Evolutionary conservation across 2,329 filamentous ascomycete genomes (phyloP).

Genomic region (Talaromyces sp.): DNA sequence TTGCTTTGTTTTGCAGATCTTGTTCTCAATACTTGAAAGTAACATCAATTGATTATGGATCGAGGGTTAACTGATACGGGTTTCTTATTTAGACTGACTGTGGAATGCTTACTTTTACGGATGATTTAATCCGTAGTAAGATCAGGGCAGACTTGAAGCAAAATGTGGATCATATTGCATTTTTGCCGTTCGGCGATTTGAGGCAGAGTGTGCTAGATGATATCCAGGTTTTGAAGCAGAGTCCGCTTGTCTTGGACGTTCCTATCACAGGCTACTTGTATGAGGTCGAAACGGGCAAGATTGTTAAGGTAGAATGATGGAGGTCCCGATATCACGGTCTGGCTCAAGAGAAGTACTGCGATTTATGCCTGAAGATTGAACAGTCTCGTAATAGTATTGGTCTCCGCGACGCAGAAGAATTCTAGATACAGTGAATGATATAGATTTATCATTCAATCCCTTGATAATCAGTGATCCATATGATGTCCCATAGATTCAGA

Average conservation of each 20-base stretch:
- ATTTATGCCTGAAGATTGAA: too few species aligned
- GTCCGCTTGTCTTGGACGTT: constrained; percentile 63
- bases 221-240: constrained; percentile 51
- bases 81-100: constrained; percentile 58
- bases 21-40: too few species aligned
- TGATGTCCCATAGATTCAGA: too few species aligned
- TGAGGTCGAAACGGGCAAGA: constrained; percentile 72
- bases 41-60: background rate
- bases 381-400: too few species aligned
- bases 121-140: constrained; percentile 64
- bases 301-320: constrained; percentile 48
- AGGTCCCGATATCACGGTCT: too few species aligned
- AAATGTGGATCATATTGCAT: constrained; percentile 57
- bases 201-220: constrained; percentile 63
- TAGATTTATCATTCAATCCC: too few species aligned
- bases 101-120: constrained; percentile 70
- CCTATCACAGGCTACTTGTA: constrained; percentile 74
- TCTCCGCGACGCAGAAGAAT: too few species aligned
- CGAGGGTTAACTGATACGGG: background rate
- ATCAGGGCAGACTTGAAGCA: constrained; percentile 56
- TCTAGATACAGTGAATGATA: too few species aligned
- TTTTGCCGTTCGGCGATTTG: constrained; percentile 67
- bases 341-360: background rate
- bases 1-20: background rate
- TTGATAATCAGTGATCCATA: too few species aligned